Conservation (phyloP, 2,329 filamentous ascomycete species). For the Beauveria rudraprayagi region DNA sequence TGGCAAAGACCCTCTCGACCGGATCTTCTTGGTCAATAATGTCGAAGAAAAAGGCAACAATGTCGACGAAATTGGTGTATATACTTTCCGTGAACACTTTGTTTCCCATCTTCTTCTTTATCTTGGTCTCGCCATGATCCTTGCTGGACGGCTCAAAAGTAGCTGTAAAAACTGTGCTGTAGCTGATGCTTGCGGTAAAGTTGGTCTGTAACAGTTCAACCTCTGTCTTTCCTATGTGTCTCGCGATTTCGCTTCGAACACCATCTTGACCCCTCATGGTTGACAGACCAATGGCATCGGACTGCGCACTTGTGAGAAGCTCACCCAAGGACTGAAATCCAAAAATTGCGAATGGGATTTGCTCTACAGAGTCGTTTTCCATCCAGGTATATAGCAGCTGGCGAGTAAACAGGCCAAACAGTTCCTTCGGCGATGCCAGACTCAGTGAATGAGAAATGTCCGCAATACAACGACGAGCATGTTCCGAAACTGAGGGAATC, state of each 20-base stretch:
- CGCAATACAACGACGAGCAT: slow-evolving; percentile 65
- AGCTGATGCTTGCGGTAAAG: slow-evolving; percentile 75
- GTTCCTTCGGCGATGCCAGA: slow-evolving; percentile 55
- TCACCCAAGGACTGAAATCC: slow-evolving; percentile 62
- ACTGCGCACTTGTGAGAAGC: slow-evolving; percentile 61
- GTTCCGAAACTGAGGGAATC: slow-evolving; percentile 53
- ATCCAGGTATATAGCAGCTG: slow-evolving; percentile 92
- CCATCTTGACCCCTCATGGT: slow-evolving; percentile 70
- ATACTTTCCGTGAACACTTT: slow-evolving; percentile 56
- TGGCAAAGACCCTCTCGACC: slow-evolving; percentile 59
- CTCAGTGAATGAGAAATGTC: slow-evolving; percentile 58
- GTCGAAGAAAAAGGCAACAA: slow-evolving; percentile 68
- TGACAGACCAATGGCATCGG: slow-evolving; percentile 72
- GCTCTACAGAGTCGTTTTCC: slow-evolving; percentile 53
- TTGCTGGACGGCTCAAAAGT: slow-evolving; percentile 25
- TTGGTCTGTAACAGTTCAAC: slow-evolving; percentile 54
- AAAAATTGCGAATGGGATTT: slow-evolving; percentile 80
- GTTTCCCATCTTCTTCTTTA: slow-evolving; percentile 62
- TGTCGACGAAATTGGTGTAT: slow-evolving; percentile 64
- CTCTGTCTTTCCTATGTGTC: slow-evolving; percentile 44
- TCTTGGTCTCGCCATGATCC: slow-evolving; percentile 52
- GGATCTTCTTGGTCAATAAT: slow-evolving; percentile 70
- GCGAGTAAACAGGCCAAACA: slow-evolving; percentile 79
- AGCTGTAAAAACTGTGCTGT: slow-evolving; percentile 61
- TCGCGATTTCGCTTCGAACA: slow-evolving; percentile 52